Conservation (phyloP, 1,139 yeast genomes). For the Hanseniaspora gamundiae region DNA sequence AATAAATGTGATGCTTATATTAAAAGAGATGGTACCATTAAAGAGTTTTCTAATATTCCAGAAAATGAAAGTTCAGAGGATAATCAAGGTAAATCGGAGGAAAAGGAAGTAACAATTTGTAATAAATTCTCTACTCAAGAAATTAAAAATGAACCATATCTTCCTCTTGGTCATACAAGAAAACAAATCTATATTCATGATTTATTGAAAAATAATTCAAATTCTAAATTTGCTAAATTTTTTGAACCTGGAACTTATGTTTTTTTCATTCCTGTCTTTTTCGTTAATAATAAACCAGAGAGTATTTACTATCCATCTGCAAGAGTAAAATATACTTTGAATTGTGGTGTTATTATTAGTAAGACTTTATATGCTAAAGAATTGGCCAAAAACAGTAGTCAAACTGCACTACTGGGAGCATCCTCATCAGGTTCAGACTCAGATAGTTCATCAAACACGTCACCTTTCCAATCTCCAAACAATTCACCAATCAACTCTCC, state of each 20-base stretch:
- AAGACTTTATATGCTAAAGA: conserved; percentile 5
- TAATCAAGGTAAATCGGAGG: no score
- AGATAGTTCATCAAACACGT: no score
- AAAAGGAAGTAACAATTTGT: conserved; percentile 9
- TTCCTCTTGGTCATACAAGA: conserved; percentile 10
- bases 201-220: conserved; percentile 8
- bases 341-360: conserved; percentile 4
- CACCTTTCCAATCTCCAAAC: no score
- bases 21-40: conserved; percentile 13
- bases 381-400: background rate
- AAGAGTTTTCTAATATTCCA: no score
- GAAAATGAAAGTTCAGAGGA: no score
- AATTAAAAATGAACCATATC: conserved; percentile 6
- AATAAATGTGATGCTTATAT: conserved; percentile 39
- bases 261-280: conserved; percentile 56
- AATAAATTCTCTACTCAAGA: conserved; percentile 7
- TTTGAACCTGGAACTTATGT: conserved; percentile 59
- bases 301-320: conserved; percentile 43
- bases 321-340: conserved; percentile 15
- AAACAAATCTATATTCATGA: conserved; percentile 13
- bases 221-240: conserved; percentile 9
- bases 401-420: no score
- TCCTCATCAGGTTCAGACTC: no score
- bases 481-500: no score
- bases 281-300: conserved; percentile 66